phyloP scores from a whole-genome alignment of 352 stramenopile species.

The Globisporangium parvum region DNA sequence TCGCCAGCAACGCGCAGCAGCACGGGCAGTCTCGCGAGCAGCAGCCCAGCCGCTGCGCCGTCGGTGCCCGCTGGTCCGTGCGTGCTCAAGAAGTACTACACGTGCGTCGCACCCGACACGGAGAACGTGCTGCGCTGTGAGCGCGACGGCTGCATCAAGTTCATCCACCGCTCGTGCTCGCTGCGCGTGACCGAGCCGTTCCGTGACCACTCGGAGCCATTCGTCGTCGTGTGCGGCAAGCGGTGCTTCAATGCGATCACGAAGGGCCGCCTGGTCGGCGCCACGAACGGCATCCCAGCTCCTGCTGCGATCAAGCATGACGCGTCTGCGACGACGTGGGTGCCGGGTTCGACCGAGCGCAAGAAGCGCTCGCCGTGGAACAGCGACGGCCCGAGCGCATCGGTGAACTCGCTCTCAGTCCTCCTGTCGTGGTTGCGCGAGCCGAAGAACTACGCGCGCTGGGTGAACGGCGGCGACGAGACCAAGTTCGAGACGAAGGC shows the following conservation, averaged over 20 bases:
- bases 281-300: background rate
- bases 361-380: conserved; percentile 17
- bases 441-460: conserved; percentile 14
- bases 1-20: background rate
- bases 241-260: conserved; percentile 14
- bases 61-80: background rate
- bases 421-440: conserved; percentile 14
- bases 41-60: background rate
- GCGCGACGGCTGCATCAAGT: conserved; percentile 10
- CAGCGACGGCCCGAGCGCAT: conserved; percentile 10
- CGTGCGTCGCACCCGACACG: conserved; percentile 3
- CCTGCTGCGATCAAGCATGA: conserved; percentile 1
- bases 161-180: conserved; percentile 15
- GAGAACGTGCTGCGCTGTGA: conserved; percentile 14
- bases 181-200: conserved; percentile 12
- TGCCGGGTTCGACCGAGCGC: conserved; percentile 2
- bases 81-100: conserved; percentile 15
- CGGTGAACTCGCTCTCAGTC: conserved; percentile 11
- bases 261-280: conserved; percentile 1
- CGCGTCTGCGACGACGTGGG: background rate
- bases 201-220: conserved; percentile 5
- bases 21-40: background rate
- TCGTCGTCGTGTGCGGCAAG: conserved; percentile 14
- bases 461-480: conserved; percentile 12
- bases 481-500: conserved; percentile 14